phyloP scores from a whole-genome alignment of 2,329 filamentous ascomycete genomes.

The Trichoderma polysporum region DNA sequence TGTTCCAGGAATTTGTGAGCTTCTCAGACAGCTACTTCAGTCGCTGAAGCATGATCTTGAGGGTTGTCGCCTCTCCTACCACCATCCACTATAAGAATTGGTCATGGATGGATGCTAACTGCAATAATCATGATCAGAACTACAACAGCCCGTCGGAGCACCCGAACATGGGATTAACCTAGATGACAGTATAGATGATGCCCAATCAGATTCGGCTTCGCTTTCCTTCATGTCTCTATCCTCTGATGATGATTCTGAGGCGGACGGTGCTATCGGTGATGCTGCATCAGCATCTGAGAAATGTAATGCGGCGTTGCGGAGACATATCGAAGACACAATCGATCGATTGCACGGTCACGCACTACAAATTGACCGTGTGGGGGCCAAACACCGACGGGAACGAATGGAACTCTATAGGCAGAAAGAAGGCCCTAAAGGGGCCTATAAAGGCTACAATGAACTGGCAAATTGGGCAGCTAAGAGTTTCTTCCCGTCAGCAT shows the following conservation, averaged over 20 bases:
- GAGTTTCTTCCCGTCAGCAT: not conserved
- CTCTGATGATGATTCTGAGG: not conserved
- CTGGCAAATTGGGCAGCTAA: not conserved
- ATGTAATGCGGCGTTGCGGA: not conserved
- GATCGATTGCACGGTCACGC: not conserved
- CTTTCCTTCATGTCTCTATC: not conserved
- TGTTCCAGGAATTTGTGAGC: not conserved
- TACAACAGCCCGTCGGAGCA: not conserved
- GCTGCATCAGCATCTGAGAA: not conserved
- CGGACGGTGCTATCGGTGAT: not conserved
- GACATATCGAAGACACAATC: not conserved
- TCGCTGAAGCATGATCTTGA: not conserved
- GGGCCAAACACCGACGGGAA: not conserved
- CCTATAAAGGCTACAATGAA: not conserved
- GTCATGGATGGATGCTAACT: not conserved
- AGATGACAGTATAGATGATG: not conserved
- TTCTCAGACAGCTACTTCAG: not conserved
- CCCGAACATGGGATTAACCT: not conserved
- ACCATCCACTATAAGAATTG: not conserved
- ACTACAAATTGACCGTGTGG: not conserved
- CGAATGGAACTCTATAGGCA: not conserved
- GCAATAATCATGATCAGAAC: not conserved
- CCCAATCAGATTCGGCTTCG: not conserved
- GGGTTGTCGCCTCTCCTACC: not conserved
- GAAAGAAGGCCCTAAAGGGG: not conserved